These are phyloP conservation scores for Calycina herbarum DNA, from an alignment of 2,329 filamentous ascomycete species.

Conservation along the genomic window DNA sequence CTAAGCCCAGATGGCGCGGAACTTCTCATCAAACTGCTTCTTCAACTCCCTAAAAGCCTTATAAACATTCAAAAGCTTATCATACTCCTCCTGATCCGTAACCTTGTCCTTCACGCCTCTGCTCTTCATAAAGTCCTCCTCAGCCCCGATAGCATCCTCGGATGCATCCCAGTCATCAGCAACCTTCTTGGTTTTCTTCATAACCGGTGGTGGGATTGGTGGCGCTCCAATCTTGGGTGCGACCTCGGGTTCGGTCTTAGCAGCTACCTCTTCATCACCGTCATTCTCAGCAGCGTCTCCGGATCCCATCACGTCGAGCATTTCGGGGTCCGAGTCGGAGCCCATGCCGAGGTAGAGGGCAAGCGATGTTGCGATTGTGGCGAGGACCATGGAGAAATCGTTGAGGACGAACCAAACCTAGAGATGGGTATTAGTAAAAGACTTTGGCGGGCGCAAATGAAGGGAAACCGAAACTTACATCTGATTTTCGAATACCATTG, in stretches of 20 bases:
- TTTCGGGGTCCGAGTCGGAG: constrained; percentile 48
- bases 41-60: constrained; percentile 58
- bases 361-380: constrained; percentile 69
- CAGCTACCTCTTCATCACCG: constrained; percentile 37
- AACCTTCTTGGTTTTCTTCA: constrained; percentile 38
- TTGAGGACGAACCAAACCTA: constrained; percentile 71
- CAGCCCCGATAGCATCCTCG: constrained; percentile 41
- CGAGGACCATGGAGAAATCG: constrained; percentile 62
- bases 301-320: constrained; percentile 46
- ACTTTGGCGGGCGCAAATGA: neutral
- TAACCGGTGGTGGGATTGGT: constrained; percentile 16
- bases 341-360: constrained; percentile 56
- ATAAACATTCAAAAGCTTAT: constrained; percentile 55
- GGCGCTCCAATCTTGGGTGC: constrained; percentile 10
- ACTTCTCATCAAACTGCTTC: constrained; percentile 63
- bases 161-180: constrained; percentile 53
- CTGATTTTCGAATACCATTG: constrained; percentile 65
- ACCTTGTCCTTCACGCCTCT: constrained; percentile 36
- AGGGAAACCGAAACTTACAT: constrained; percentile 39
- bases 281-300: constrained; percentile 50
- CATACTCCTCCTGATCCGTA: constrained; percentile 42
- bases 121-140: constrained; percentile 35
- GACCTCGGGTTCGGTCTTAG: constrained; percentile 23
- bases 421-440: constrained; percentile 12
- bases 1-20: constrained; percentile 41